Base-by-base conservation (phyloP, 106 monocot species). In the Acanthochlamys bracteata region DNA sequence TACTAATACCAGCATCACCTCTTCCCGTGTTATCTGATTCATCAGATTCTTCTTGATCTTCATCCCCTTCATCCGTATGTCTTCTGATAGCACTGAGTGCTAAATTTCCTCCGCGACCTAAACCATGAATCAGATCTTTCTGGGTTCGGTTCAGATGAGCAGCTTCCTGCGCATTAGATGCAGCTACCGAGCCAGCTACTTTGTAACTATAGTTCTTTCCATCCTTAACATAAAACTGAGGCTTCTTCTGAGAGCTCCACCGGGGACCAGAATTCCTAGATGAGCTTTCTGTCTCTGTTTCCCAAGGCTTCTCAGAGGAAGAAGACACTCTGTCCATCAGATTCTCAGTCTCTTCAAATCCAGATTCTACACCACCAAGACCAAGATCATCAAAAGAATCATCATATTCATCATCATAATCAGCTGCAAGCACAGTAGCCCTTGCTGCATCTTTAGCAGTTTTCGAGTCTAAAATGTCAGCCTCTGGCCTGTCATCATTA, bases 141-240 rank as follows among this genome's bases (percentile, higher is more conserved):
- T 96, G 90, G 22, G 80, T 55, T 68, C 80, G 82, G 49, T 66
- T 73, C 17, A 84, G 49, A 12, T 80, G 2, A 52, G 87, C 80
- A 14, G 96, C 96, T 40, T 96, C 96, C 59, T 74, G 68, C 23
- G 80, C 77, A 81, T 40, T 83, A 19, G 53, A 46, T n/a, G 85
- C 96, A 11, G 65, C 80, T 41, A 96, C 71, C 0, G 91, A 87
- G 43, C 96, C 96, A 55, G 90, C 45, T 20, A 96, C 85, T 45
- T 91, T 98, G 64, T 98, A 98, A 66, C 96, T 91, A 60, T 98
- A 98, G 66, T 98, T 98, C 60, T 98, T 98, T 7, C 96, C 96
- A 66, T 98, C 96, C 66, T 91, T 98, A 6, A 91, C 96, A 76
- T 85, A 98, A 49, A 88, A 98, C 49, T 85, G 91, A 42, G 91